These are phyloP conservation scores for Pouteria campechiana DNA, from an alignment of 179 eudicot genomes.

Conservation along the genomic window DNA sequence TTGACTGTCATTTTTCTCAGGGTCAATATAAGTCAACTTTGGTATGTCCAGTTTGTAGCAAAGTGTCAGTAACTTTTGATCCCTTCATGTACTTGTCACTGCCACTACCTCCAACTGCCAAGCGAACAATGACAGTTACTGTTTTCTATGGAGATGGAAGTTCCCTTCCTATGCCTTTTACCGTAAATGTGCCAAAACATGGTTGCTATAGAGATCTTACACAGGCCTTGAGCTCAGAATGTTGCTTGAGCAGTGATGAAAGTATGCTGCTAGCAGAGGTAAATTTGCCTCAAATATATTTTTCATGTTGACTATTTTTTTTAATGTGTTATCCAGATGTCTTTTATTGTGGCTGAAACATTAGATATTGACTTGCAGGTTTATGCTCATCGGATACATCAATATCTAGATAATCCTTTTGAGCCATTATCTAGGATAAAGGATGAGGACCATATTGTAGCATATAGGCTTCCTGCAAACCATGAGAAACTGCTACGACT, in stretches of 20 bases:
- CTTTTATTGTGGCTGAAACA: constrained; percentile 2
- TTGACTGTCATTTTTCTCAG: constrained; percentile 40
- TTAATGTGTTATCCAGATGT: not conserved
- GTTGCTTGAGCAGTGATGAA: constrained; percentile 71
- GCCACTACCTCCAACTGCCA: constrained; percentile 82
- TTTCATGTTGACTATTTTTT: not conserved
- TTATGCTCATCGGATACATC: constrained; percentile 53
- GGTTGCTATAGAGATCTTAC: constrained; percentile 73
- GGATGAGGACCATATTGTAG: constrained; percentile 86
- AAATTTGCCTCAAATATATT: too few relatives aligned
- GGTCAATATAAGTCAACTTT: constrained; percentile 97
- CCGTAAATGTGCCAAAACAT: constrained; percentile 69
- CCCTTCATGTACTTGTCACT: constrained; percentile 97
- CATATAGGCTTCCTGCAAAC: constrained; percentile 65
- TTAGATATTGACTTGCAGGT: constrained; percentile 34
- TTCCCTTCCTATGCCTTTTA: constrained; percentile 78
- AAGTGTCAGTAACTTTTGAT: constrained; percentile 86
- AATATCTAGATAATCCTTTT: constrained; percentile 50
- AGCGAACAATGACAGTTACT: constrained; percentile 74
- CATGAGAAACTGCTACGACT: constrained; percentile 37
- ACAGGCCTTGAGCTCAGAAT: constrained; percentile 55
- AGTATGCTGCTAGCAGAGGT: constrained; percentile 95
- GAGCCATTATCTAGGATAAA: constrained; percentile 57
- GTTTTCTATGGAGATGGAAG: constrained; percentile 75
- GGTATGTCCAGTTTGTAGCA: constrained; percentile 83